Evolutionary conservation across 2,329 filamentous ascomycete genomes (phyloP).

Genomic region (Penicillium sp.): DNA sequence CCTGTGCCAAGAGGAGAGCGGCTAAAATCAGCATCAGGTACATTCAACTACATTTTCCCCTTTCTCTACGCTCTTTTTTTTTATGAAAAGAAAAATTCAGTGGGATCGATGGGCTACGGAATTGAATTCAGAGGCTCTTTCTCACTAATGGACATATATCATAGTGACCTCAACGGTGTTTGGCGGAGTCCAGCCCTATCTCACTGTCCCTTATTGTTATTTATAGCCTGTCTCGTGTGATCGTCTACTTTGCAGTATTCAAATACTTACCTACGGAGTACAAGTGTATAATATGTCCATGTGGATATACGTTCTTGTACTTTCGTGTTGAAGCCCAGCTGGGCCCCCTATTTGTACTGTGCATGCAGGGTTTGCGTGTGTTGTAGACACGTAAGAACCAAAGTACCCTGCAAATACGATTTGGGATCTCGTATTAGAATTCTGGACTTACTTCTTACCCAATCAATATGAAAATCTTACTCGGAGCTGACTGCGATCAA

Average conservation of each 20-base stretch:
- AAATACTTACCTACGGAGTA: background rate
- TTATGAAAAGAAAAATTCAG: background rate
- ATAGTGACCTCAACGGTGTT: background rate
- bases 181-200: background rate
- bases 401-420: background rate
- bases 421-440: background rate
- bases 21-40: constrained; percentile 4
- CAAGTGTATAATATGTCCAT: background rate
- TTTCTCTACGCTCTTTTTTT: background rate
- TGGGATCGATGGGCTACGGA: background rate
- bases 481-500: no score
- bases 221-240: constrained; percentile 6
- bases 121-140: background rate
- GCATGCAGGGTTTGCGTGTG: constrained; percentile 5
- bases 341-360: background rate
- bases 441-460: no score
- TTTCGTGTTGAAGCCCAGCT: background rate
- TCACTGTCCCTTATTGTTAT: constrained; percentile 2
- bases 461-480: no score
- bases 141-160: background rate
- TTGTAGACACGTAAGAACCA: background rate
- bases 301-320: no score
- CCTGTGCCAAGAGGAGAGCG: constrained; percentile 17
- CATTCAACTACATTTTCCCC: constrained; percentile 1
- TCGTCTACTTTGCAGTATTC: background rate